These are phyloP conservation scores for Leishmania major DNA, from an alignment of 208 protist species.

Conservation along the genomic window DNA sequence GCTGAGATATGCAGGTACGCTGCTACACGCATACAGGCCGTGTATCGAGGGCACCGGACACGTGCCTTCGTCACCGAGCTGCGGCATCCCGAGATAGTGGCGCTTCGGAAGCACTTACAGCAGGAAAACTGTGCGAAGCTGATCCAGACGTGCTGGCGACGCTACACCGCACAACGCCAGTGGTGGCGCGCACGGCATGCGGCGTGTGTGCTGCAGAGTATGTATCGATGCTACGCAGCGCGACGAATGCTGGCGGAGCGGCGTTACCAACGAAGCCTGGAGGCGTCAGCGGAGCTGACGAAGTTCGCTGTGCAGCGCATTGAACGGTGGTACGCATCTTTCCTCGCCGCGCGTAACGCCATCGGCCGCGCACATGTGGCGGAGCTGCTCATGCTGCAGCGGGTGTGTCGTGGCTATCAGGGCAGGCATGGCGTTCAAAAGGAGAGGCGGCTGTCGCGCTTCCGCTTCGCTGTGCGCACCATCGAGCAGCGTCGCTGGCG, in stretches of 20 bases:
- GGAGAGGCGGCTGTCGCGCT: background rate
- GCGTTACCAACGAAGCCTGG: conserved; percentile 8
- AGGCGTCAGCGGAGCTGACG: conserved; percentile 6
- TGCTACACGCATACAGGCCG: conserved; percentile 58
- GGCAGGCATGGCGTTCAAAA: conserved; percentile 4
- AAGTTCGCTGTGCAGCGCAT: conserved; percentile 31
- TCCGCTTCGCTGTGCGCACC: conserved; percentile 4
- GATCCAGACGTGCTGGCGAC: conserved; percentile 36
- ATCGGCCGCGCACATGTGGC: conserved; percentile 1
- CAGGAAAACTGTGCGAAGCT: background rate
- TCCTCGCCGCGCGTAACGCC: conserved; percentile 18
- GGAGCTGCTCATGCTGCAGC: conserved; percentile 46
- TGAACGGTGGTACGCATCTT: conserved; percentile 25
- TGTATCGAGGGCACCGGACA: conserved; percentile 60
- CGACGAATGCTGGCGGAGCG: conserved; percentile 24
- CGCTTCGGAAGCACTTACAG: conserved; percentile 3
- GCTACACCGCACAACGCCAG: conserved; percentile 13
- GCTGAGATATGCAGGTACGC: conserved; percentile 43
- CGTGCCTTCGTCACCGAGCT: conserved; percentile 37
- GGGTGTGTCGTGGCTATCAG: conserved; percentile 39
- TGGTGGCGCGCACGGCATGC: conserved; percentile 22
- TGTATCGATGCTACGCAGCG: conserved; percentile 32
- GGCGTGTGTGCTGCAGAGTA: conserved; percentile 39
- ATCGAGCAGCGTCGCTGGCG: conserved; percentile 13
- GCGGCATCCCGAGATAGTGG: conserved; percentile 47